Percentiles rank a stretch among this genome's conserved stretches.
Evolutionary conservation across 2,329 filamentous ascomycete genomes (phyloP).

Genomic region (Pseudogymnoascus sp.): DNA sequence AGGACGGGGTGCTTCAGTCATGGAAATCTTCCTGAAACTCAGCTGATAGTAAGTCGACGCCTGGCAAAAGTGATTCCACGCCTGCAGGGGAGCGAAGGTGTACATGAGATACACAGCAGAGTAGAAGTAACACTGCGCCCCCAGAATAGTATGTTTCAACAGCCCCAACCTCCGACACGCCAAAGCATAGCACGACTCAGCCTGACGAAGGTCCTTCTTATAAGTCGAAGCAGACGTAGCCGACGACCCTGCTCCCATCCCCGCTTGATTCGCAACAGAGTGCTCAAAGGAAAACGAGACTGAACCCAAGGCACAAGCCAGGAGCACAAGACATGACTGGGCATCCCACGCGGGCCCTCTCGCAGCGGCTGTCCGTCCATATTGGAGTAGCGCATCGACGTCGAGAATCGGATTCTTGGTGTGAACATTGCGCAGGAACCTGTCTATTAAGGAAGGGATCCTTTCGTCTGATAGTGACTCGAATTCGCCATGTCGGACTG

Average conservation of each 20-base stretch:
- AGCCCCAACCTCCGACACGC: conserved; percentile 28
- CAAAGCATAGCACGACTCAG: conserved; percentile 26
- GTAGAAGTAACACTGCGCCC: conserved; percentile 33
- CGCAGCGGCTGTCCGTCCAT: conserved; percentile 21
- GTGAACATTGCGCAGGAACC: conserved; percentile 30
- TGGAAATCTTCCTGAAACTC: conserved; percentile 20
- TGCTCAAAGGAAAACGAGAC: conserved; percentile 24
- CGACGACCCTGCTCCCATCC: not conserved
- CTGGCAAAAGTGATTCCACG: conserved; percentile 33
- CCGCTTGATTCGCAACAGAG: conserved; percentile 8
- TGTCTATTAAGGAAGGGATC: conserved; percentile 26
- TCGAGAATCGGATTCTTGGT: conserved; percentile 33
- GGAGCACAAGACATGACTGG: conserved; percentile 28
- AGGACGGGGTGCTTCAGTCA: conserved; percentile 1
- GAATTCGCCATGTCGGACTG: not conserved
- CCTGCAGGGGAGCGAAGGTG: conserved; percentile 31
- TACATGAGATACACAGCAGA: conserved; percentile 37
- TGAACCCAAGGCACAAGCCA: conserved; percentile 27
- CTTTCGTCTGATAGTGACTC: conserved; percentile 21
- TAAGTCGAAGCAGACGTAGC: not conserved
- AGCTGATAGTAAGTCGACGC: conserved; percentile 31
- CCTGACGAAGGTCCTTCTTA: conserved; percentile 18
- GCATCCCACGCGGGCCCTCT: conserved; percentile 29
- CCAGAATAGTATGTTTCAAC: conserved; percentile 26
- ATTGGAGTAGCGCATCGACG: conserved; percentile 21